phyloP scores from a whole-genome alignment of 441 rosid genomes.

The Croton setiger region DNA sequence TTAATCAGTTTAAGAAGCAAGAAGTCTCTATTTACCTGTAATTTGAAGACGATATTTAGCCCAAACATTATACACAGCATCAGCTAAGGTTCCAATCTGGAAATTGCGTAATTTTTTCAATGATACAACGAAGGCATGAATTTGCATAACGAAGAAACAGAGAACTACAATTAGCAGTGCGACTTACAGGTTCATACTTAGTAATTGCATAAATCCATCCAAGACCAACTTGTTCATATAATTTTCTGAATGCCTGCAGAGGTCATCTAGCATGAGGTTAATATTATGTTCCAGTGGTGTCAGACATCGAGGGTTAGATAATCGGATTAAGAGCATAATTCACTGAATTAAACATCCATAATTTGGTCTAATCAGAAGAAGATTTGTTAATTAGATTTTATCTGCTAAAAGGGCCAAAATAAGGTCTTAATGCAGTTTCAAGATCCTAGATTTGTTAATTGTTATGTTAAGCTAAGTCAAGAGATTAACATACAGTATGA shows the following conservation, averaged over 20 bases:
- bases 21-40: constrained; percentile 42
- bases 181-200: constrained; percentile 74
- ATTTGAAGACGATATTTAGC: constrained; percentile 81
- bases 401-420: not conserved
- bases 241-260: constrained; percentile 75
- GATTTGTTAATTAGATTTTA: not conserved
- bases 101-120: constrained; percentile 9
- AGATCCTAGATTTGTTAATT: not conserved
- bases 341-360: not conserved
- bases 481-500: not conserved
- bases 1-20: not conserved
- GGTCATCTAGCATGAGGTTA: constrained; percentile 3
- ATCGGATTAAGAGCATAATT: not conserved
- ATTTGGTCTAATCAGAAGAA: not conserved
- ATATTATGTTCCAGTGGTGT: not conserved
- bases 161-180: not conserved
- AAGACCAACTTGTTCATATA: constrained; percentile 83
- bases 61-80: constrained; percentile 71
- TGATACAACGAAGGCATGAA: not conserved
- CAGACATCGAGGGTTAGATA: too few species aligned
- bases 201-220: constrained; percentile 91
- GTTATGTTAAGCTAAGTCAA: not conserved
- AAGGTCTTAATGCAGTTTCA: not conserved
- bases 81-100: constrained; percentile 69
- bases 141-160: not conserved